A percentile compares a stretch with the other conserved stretches of the same genome.
These are phyloP conservation scores for Colletotrichum lupini DNA, from an alignment of 2,329 filamentous ascomycete genomes.

Conservation along the genomic window DNA sequence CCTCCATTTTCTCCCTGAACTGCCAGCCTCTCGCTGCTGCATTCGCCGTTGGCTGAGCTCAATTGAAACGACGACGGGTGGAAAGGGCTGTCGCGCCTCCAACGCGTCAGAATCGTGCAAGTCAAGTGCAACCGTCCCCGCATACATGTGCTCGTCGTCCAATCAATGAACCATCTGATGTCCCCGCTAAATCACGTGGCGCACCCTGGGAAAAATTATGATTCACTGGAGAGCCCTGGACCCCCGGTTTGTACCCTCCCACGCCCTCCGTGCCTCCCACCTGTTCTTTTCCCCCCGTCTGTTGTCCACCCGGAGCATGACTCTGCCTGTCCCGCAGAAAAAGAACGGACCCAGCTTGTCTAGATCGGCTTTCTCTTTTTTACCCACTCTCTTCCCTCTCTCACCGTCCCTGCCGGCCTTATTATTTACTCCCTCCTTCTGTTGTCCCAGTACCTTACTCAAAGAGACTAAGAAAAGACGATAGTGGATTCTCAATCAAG, in stretches of 20 bases:
- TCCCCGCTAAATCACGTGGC: constrained; percentile 36
- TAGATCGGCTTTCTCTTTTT: not conserved
- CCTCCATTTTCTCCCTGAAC: constrained; percentile 2
- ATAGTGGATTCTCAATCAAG: not conserved
- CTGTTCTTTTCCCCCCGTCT: constrained; percentile 27
- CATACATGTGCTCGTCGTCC: constrained; percentile 5
- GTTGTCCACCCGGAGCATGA: not conserved
- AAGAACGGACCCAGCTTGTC: not conserved
- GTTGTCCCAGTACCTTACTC: not conserved
- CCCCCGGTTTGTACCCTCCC: constrained; percentile 7
- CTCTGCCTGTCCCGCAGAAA: not conserved
- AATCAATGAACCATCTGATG: constrained; percentile 22
- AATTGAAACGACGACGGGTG: not conserved
- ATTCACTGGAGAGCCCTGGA: constrained; percentile 26
- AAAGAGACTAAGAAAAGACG: not conserved
- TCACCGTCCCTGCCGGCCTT: not conserved
- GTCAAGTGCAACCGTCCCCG: constrained; percentile 8
- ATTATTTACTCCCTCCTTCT: not conserved
- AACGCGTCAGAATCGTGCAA: constrained; percentile 36
- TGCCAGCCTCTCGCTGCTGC: not conserved
- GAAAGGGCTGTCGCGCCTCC: constrained; percentile 20
- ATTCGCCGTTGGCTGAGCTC: not conserved
- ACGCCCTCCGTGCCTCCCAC: not conserved
- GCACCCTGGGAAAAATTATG: constrained; percentile 16
- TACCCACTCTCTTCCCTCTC: not conserved